Percentiles rank a stretch among this genome's conserved stretches.
These are phyloP conservation scores for Hyphopichia pseudoburtonii DNA, from an alignment of 1,139 yeast species.

Conservation along the genomic window DNA sequence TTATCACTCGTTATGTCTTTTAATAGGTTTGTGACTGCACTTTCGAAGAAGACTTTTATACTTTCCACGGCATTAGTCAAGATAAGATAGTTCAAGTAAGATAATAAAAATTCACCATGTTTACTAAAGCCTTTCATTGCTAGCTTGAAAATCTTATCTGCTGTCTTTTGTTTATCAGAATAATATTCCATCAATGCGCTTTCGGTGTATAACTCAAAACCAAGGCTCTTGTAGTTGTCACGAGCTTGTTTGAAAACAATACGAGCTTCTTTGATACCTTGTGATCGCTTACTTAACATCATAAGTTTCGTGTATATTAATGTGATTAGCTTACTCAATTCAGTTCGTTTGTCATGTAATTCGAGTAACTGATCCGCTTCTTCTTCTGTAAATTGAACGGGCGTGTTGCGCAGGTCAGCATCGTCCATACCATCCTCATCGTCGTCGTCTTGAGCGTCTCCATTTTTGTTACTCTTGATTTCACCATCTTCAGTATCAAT, in stretches of 20 bases:
- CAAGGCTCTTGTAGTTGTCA: constrained; percentile 49
- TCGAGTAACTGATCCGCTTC: constrained; percentile 27
- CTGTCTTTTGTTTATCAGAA: constrained; percentile 63
- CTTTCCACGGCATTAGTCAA: constrained; percentile 74
- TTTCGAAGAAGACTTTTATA: constrained; percentile 80
- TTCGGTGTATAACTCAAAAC: constrained; percentile 77
- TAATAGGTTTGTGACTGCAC: constrained; percentile 38
- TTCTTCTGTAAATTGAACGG: constrained; percentile 22
- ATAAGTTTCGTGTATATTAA: constrained; percentile 55
- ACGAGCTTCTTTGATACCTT: constrained; percentile 73
- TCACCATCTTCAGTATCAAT: constrained; percentile 9
- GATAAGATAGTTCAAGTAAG: constrained; percentile 73
- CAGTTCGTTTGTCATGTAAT: constrained; percentile 18
- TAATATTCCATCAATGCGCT: constrained; percentile 82
- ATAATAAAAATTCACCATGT: constrained; percentile 62
- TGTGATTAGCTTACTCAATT: constrained; percentile 41
- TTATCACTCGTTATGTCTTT: constrained; percentile 30
- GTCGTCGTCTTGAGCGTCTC: constrained; percentile 11
- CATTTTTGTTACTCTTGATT: constrained; percentile 8
- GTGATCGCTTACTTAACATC: constrained; percentile 60
- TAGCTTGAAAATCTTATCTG: constrained; percentile 75
- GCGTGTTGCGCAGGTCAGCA: constrained; percentile 4
- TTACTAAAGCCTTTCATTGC: constrained; percentile 65
- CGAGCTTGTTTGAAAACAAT: constrained; percentile 60
- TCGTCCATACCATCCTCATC: constrained; percentile 15